These are phyloP conservation scores for Biscogniauxia sp. DNA, from an alignment of 2,329 filamentous ascomycete genomes.

Conservation along the genomic window DNA sequence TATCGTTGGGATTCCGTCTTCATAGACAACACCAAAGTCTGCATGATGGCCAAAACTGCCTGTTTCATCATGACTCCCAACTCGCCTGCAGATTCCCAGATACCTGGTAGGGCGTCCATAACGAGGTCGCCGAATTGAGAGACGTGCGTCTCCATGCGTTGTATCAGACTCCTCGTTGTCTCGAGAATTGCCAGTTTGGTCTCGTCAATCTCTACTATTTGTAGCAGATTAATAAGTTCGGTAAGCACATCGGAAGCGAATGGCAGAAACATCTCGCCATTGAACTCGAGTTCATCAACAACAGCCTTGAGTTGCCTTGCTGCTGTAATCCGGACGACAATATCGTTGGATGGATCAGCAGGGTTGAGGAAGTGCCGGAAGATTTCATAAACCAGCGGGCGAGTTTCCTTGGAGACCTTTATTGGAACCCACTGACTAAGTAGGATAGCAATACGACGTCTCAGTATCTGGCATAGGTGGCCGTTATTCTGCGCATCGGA, in stretches of 20 bases:
- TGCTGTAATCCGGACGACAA: conserved; percentile 88
- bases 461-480: conserved; percentile 72
- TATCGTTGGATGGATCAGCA: conserved; percentile 76
- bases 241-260: conserved; percentile 72
- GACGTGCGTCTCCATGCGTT: conserved; percentile 74
- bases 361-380: conserved; percentile 82
- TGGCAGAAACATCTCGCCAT: conserved; percentile 69
- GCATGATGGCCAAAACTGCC: conserved; percentile 80
- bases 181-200: conserved; percentile 88
- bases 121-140: conserved; percentile 73
- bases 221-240: conserved; percentile 72
- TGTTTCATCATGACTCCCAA: conserved; percentile 94
- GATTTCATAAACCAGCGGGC: conserved; percentile 79
- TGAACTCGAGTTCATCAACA: conserved; percentile 82
- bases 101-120: conserved; percentile 71
- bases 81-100: conserved; percentile 79
- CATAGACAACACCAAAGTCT: conserved; percentile 83
- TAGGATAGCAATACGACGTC: conserved; percentile 83
- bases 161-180: conserved; percentile 77
- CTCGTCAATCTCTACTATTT: conserved; percentile 77
- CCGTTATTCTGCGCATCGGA: conserved; percentile 69
- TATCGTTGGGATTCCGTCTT: conserved; percentile 74
- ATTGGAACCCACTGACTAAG: conserved; percentile 87
- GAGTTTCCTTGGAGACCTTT: conserved; percentile 65
- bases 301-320: conserved; percentile 79